phyloP scores from a whole-genome alignment of 345 rosid genomes.

The Ceriops tagal region DNA sequence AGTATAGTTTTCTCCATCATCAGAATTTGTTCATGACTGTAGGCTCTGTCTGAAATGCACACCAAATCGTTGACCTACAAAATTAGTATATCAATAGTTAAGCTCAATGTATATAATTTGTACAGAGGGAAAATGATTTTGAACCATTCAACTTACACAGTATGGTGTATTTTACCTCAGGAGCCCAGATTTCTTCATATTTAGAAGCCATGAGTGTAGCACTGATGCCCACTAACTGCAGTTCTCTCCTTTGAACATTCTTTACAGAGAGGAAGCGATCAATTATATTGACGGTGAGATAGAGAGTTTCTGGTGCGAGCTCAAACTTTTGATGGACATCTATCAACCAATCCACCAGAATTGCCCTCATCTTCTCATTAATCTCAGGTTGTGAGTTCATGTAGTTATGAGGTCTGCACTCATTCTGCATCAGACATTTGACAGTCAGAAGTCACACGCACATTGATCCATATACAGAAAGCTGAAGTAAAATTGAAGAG shows the following conservation, averaged over 20 bases:
- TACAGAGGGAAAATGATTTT: conserved; percentile 32
- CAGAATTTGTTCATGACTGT: conserved; percentile 54
- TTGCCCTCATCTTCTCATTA: conserved; percentile 81
- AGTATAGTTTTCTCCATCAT: conserved; percentile 89
- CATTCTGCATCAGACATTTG: conserved; percentile 43
- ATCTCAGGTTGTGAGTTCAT: conserved; percentile 72
- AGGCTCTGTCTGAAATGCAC: conserved; percentile 72
- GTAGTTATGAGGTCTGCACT: conserved; percentile 63
- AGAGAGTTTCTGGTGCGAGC: conserved; percentile 76
- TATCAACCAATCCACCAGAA: conserved; percentile 83
- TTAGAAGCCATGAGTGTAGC: conserved; percentile 88
- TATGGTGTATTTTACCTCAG: conserved; percentile 41
- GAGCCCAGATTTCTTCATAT: conserved; percentile 97
- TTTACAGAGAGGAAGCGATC: conserved; percentile 72
- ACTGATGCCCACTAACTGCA: conserved; percentile 79
- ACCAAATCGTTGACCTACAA: conserved; percentile 72
- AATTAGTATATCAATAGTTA: too few relatives aligned
- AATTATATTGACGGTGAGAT: conserved; percentile 72
- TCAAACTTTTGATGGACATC: conserved; percentile 88
- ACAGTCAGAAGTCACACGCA: background rate
- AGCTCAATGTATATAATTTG: conserved; percentile 15
- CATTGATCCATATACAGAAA: background rate
- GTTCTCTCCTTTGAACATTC: conserved; percentile 62
- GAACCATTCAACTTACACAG: conserved; percentile 5
- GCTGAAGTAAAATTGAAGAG: background rate